Evolutionary conservation across 176 grass and related monocot genomes (phyloP).

Genomic region (Avena eriantha): DNA sequence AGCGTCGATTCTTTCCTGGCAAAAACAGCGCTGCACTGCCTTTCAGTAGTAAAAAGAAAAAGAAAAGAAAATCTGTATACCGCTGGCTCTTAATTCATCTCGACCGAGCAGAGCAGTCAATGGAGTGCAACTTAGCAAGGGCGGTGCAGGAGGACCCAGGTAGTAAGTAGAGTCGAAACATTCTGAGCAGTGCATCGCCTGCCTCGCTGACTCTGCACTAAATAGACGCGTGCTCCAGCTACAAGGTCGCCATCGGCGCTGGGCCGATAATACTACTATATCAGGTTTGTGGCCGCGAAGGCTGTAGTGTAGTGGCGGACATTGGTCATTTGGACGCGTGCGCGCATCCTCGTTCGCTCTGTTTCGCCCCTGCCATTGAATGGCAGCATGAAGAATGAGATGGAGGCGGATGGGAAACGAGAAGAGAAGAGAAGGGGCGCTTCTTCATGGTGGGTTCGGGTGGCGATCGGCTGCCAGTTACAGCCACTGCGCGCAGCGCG

Average conservation of each 20-base stretch:
- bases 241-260: neutral
- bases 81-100: neutral
- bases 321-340: neutral
- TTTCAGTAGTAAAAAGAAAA: too few relatives aligned
- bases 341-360: neutral
- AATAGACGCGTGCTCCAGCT: neutral
- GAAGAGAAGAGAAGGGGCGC: neutral
- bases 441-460: neutral
- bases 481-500: too few relatives aligned
- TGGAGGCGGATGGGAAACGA: neutral
- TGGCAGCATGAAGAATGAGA: constrained; percentile 36
- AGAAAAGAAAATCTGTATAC: too few relatives aligned
- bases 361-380: constrained; percentile 33
- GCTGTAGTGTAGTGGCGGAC: neutral
- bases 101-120: neutral
- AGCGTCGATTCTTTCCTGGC: too few relatives aligned
- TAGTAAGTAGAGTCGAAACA: neutral
- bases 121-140: neutral
- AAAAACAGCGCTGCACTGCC: too few relatives aligned
- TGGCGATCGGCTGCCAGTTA: too few relatives aligned
- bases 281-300: neutral
- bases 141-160: neutral
- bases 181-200: neutral
- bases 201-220: constrained; percentile 21
- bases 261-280: neutral